These are phyloP conservation scores for Fusarium pseudocircinatum DNA, from an alignment of 2,329 filamentous ascomycete species.

Conservation along the genomic window DNA sequence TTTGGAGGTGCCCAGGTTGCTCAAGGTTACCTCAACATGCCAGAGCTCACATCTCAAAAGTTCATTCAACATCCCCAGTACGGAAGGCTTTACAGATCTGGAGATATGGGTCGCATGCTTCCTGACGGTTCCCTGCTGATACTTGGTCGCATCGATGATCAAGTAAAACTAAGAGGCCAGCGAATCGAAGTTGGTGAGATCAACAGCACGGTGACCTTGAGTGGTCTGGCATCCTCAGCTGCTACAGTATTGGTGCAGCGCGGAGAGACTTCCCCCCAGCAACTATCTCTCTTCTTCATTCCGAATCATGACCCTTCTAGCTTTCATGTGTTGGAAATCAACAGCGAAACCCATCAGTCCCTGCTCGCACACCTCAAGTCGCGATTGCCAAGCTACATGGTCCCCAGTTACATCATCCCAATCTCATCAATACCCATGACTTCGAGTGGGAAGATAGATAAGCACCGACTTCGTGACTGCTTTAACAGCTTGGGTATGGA, in stretches of 20 bases:
- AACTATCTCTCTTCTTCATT: conserved; percentile 77
- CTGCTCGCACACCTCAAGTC: conserved; percentile 66
- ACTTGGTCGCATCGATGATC: conserved; percentile 77
- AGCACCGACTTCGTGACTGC: conserved; percentile 57
- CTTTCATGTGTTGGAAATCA: conserved; percentile 52
- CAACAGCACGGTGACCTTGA: conserved; percentile 67
- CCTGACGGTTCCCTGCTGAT: conserved; percentile 80
- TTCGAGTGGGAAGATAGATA: conserved; percentile 78
- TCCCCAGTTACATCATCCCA: conserved; percentile 78
- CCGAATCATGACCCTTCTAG: conserved; percentile 44
- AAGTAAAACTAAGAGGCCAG: conserved; percentile 84
- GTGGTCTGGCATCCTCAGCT: conserved; percentile 65
- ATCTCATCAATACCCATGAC: conserved; percentile 77
- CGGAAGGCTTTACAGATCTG: conserved; percentile 82
- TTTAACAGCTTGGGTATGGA: conserved; percentile 59
- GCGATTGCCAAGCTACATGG: conserved; percentile 77
- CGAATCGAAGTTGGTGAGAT: conserved; percentile 83
- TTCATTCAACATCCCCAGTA: conserved; percentile 75
- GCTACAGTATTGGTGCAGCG: conserved; percentile 67
- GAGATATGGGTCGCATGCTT: conserved; percentile 83
- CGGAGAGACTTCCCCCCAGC: conserved; percentile 53
- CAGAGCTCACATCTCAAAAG: conserved; percentile 69
- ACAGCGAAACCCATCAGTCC: conserved; percentile 48
- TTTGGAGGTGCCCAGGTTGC: conserved; percentile 87
- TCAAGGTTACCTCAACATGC: conserved; percentile 75